These are phyloP conservation scores for Ascochyta rabiei DNA, from an alignment of 2,329 filamentous ascomycete species.

Conservation along the genomic window DNA sequence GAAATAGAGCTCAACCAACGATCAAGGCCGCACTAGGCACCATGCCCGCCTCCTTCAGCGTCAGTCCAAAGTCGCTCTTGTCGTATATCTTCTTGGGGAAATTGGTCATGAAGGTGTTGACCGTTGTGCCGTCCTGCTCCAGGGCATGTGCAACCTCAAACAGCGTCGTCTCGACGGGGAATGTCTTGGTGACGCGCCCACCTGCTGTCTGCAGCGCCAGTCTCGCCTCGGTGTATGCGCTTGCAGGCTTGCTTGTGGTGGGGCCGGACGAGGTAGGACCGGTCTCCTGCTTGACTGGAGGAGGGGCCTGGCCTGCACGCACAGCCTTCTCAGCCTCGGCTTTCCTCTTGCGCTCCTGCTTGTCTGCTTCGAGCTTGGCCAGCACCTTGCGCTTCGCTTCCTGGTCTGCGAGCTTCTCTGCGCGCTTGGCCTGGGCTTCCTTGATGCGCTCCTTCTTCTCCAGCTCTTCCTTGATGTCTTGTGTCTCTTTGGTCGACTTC, in stretches of 20 bases:
- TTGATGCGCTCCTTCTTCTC: constrained; percentile 89
- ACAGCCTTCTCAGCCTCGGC: constrained; percentile 84
- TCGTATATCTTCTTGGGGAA: constrained; percentile 85
- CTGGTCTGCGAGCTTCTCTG: constrained; percentile 84
- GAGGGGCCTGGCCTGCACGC: constrained; percentile 73
- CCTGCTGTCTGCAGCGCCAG: constrained; percentile 77
- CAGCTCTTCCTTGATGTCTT: constrained; percentile 89
- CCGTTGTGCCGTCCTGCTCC: constrained; percentile 70
- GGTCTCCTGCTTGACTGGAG: constrained; percentile 54
- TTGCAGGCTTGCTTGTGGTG: constrained; percentile 65
- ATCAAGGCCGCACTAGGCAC: constrained; percentile 90
- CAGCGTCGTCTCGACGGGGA: constrained; percentile 86
- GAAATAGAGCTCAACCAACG: constrained; percentile 54
- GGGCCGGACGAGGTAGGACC: constrained; percentile 55
- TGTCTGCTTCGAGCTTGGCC: constrained; percentile 93
- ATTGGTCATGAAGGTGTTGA: constrained; percentile 80
- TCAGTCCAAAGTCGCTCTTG: constrained; percentile 78
- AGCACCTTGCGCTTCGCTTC: constrained; percentile 88
- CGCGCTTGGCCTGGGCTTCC: constrained; percentile 82
- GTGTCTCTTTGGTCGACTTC: constrained; percentile 87
- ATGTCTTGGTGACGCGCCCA: constrained; percentile 84
- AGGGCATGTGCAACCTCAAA: constrained; percentile 88
- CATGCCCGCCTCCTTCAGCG: constrained; percentile 88
- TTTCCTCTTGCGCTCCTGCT: constrained; percentile 83
- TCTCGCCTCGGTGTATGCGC: constrained; percentile 79